These are phyloP conservation scores for Kodamaea sagamina DNA, from an alignment of 805 yeast genomes.

Conservation along the genomic window DNA sequence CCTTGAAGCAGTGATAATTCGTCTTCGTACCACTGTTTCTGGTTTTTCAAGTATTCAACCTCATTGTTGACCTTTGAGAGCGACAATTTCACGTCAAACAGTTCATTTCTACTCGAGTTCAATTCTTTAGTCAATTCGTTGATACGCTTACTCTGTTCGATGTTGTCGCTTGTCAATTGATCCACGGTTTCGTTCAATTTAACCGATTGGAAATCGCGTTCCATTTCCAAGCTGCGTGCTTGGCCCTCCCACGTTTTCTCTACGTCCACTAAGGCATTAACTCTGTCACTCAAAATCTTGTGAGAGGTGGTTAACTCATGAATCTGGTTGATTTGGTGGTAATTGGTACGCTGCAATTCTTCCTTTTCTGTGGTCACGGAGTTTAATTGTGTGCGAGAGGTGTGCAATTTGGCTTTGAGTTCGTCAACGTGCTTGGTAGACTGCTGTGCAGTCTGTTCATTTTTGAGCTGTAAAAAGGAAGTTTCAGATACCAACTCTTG, in stretches of 20 bases:
- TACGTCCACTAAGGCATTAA: slow-evolving; percentile 8
- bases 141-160: slow-evolving; percentile 37
- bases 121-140: slow-evolving; percentile 38
- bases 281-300: slow-evolving; percentile 11
- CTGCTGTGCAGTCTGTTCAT: slow-evolving; percentile 32
- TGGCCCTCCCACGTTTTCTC: slow-evolving; percentile 8
- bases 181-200: slow-evolving; percentile 30
- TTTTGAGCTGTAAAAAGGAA: slow-evolving; percentile 36
- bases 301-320: slow-evolving; percentile 15
- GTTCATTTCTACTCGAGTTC: slow-evolving; percentile 39
- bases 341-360: slow-evolving; percentile 11
- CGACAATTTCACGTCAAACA: slow-evolving; percentile 37
- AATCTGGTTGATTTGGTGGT: slow-evolving; percentile 8
- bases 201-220: slow-evolving; percentile 26
- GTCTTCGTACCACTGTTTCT: slow-evolving; percentile 42
- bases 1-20: slow-evolving; percentile 39
- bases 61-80: slow-evolving; percentile 38
- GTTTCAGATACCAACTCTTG: slow-evolving; percentile 33
- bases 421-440: slow-evolving; percentile 23
- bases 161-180: slow-evolving; percentile 33
- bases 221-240: slow-evolving; percentile 11
- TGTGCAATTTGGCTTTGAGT: slow-evolving; percentile 23
- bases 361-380: slow-evolving; percentile 4
- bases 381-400: slow-evolving; percentile 1
- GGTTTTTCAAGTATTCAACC: slow-evolving; percentile 32